Conservation (phyloP, 192 early-diverging fungal genomes). For the Backusella psychrophila region DNA sequence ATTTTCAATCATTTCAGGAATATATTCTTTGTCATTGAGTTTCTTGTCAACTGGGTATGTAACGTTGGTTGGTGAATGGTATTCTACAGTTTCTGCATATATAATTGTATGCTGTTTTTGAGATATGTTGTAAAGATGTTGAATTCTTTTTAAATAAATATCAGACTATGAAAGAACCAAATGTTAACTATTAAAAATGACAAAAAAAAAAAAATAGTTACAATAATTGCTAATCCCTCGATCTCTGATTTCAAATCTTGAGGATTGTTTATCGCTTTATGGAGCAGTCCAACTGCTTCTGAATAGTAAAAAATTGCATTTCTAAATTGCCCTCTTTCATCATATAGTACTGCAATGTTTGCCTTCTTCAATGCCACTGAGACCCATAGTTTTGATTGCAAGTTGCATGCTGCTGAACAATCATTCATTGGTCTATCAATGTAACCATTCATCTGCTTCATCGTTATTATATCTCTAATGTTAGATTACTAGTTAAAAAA, state of each 20-base stretch:
- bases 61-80: neutral
- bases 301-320: neutral
- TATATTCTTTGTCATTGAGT: neutral
- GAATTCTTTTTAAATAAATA: neutral
- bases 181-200: neutral
- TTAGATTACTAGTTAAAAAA: no score
- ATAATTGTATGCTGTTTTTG: neutral
- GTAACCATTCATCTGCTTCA: neutral
- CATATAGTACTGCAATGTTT: neutral
- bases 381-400: neutral
- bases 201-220: neutral
- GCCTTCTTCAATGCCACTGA: neutral
- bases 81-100: neutral
- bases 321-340: neutral
- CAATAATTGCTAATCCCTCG: neutral
- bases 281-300: neutral
- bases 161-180: neutral
- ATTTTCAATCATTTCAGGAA: neutral
- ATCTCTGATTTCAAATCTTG: neutral
- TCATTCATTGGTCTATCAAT: neutral
- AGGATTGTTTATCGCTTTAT: neutral
- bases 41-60: neutral
- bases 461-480: no score
- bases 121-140: neutral
- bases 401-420: neutral